phyloP scores from a whole-genome alignment of 2,329 filamentous ascomycete genomes.

The Paramyrothecium sp. region DNA sequence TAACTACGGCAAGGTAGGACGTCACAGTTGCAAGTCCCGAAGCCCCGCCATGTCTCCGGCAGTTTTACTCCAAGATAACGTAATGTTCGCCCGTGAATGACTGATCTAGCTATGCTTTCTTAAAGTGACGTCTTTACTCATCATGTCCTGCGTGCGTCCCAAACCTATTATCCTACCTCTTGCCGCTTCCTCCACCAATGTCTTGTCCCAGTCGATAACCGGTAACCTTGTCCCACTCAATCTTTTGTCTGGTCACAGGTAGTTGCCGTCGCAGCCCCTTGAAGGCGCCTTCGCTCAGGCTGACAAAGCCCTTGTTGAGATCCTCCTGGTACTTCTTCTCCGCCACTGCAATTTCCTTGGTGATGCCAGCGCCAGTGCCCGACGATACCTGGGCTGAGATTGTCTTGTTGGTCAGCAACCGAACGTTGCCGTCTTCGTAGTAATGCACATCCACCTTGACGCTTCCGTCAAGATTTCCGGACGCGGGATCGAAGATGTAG shows the following conservation, averaged over 20 bases:
- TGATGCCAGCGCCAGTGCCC: constrained; percentile 64
- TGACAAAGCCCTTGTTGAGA: constrained; percentile 85
- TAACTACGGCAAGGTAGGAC: too few relatives aligned
- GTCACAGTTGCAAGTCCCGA: too few relatives aligned
- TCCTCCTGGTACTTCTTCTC: constrained; percentile 98
- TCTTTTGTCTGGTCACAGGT: constrained; percentile 95
- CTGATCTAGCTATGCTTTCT: too few relatives aligned
- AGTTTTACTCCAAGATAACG: too few relatives aligned
- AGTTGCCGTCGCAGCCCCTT: constrained; percentile 90
- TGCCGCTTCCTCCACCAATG: constrained; percentile 66
- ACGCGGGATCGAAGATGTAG: constrained; percentile 75
- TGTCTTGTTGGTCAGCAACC: constrained; percentile 84
- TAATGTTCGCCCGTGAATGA: too few relatives aligned
- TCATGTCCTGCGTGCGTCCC: neutral
- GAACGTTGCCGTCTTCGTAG: constrained; percentile 98
- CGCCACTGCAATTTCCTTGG: constrained; percentile 71
- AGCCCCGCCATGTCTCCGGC: too few relatives aligned
- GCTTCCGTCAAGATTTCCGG: constrained; percentile 67
- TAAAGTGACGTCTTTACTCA: too few relatives aligned
- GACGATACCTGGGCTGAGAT: constrained; percentile 61
- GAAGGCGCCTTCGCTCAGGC: constrained; percentile 89
- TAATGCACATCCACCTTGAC: constrained; percentile 98
- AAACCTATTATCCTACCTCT: constrained; percentile 36
- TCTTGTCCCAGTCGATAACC: constrained; percentile 85
- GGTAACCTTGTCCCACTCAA: constrained; percentile 98